Evolutionary conservation across 2,329 filamentous ascomycete genomes (phyloP), one percentile per base, ranked within the genome.

Genomic region (Penicillium concentricum): DNA sequence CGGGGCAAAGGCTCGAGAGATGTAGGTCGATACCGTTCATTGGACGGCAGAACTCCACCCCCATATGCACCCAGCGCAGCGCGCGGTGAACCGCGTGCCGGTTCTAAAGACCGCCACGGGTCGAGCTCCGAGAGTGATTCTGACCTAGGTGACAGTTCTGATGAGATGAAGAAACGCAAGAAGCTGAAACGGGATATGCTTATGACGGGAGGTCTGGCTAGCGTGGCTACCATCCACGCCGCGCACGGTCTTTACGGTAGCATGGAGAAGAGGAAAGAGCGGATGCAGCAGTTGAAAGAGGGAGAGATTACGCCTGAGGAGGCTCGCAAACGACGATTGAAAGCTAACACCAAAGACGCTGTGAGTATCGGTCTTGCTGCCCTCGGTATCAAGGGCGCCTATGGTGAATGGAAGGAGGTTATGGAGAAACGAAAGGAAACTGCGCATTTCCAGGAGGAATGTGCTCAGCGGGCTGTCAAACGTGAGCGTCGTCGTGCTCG

Each of bases 151-250:
- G 82, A 80, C 61, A 84, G 82, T 70, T 81, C 81, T 66, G 85
- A 86, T 68, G 85, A 89, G 76, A 84, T 87, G 69, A 79, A 82
- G 63, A 76, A 79, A 67, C 78, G 81, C 52, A 88, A 86, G 74
- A 87, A 87, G 69, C 80, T 87, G 77, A 81, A 81, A 77, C 82
- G 84, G 72, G 87, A 87, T 74, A 84, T 87, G 78, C 72, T 87
- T 67, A 70, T 88, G 61, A 87, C 85, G 62, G 83, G 85, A 53
- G 85, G 86, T 61, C 76, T 89, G 57, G 86, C 87, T 52, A 86
- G 84, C 56, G 82, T 89, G 57, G 87, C 87, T 37, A 88, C 86
- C 28, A 87, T 89, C 60, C 86, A 89, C 73, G 86, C 86, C 24
- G 86, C 84, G 15, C 85, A 89, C 69, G 82, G 80, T 59, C 78